Conservation (phyloP, 1,139 yeast species). For the Pneumocystis canis region DNA sequence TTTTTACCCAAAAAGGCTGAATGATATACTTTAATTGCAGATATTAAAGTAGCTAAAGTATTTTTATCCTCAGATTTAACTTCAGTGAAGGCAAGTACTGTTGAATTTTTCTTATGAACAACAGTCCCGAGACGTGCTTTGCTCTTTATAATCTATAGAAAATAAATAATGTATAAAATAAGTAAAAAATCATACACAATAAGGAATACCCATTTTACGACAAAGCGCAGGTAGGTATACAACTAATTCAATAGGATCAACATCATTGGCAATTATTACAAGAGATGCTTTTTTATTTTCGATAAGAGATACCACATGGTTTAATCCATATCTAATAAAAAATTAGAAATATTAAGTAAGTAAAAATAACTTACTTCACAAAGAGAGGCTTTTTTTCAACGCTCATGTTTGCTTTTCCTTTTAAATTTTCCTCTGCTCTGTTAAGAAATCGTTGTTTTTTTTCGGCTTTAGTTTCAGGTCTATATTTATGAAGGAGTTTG, state of each 20-base stretch:
- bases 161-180: background rate
- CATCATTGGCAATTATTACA: constrained; percentile 94
- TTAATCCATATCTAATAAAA: constrained; percentile 30
- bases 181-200: constrained; percentile 23
- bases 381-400: constrained; percentile 90
- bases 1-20: background rate
- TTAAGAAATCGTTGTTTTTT: constrained; percentile 97
- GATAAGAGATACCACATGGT: constrained; percentile 90
- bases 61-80: constrained; percentile 88
- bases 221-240: constrained; percentile 93
- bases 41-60: constrained; percentile 78
- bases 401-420: constrained; percentile 90
- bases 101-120: constrained; percentile 91
- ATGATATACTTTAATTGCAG: constrained; percentile 52
- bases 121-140: constrained; percentile 97
- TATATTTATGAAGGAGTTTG: constrained; percentile 94
- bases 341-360: constrained; percentile 31
- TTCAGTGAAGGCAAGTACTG: constrained; percentile 94
- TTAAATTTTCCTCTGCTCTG: constrained; percentile 97
- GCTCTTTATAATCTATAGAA: constrained; percentile 77
- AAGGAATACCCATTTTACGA: constrained; percentile 98
- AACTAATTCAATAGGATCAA: constrained; percentile 96
- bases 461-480: constrained; percentile 93
- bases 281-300: constrained; percentile 98
- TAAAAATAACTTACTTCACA: constrained; percentile 49